Conservation (phyloP, 2,329 filamentous ascomycete species). For the Cephalotrichum gorgonifer region DNA sequence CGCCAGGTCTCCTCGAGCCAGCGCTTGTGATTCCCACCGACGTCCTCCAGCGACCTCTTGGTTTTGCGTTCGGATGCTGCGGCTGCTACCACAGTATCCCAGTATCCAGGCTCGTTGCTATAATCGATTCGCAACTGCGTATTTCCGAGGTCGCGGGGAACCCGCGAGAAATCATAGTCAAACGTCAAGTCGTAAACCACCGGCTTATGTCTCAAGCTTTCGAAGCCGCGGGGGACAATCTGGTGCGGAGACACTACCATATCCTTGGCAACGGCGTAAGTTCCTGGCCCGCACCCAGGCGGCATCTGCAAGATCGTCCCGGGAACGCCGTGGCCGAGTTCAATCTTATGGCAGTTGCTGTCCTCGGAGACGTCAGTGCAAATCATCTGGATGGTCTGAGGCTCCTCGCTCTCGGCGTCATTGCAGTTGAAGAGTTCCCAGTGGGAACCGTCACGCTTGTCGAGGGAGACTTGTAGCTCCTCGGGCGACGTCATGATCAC, state of each 20-base stretch:
- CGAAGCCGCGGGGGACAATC: not conserved
- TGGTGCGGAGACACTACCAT: constrained; percentile 10
- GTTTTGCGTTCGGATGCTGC: constrained; percentile 4
- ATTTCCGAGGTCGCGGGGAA: constrained; percentile 21
- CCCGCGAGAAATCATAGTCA: constrained; percentile 25
- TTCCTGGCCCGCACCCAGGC: constrained; percentile 23
- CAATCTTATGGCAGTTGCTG: constrained; percentile 27
- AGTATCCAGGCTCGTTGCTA: constrained; percentile 25
- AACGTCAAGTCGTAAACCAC: constrained; percentile 25
- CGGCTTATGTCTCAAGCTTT: constrained; percentile 4
- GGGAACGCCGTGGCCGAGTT: constrained; percentile 21
- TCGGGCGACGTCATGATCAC: constrained; percentile 20
- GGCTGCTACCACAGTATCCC: constrained; percentile 18
- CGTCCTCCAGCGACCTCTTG: constrained; percentile 17
- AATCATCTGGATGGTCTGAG: constrained; percentile 24
- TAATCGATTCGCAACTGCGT: constrained; percentile 28
- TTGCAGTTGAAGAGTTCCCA: constrained; percentile 29
- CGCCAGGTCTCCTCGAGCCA: constrained; percentile 28
- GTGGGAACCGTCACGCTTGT: constrained; percentile 31
- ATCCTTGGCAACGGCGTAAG: constrained; percentile 25
- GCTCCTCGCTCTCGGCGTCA: constrained; percentile 14
- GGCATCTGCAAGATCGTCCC: constrained; percentile 31
- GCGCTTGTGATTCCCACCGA: constrained; percentile 18
- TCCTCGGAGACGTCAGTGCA: constrained; percentile 21
- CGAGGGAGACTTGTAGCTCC: constrained; percentile 20